Conservation (phyloP, 2,329 filamentous ascomycete genomes). For the Pyrenochaeta sp. region DNA sequence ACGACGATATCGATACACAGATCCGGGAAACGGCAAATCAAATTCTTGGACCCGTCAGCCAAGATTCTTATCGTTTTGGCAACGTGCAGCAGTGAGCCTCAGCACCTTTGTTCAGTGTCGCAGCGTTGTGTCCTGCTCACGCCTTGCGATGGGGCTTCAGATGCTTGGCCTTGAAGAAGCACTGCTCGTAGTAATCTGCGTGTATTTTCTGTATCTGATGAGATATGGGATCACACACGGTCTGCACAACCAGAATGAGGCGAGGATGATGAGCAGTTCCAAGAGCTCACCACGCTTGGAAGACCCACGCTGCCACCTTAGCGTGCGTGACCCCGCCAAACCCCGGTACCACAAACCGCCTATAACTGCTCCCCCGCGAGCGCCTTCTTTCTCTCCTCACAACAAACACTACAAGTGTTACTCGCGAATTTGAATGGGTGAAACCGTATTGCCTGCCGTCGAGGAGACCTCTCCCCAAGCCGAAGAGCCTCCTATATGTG, state of each 20-base stretch:
- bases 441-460: slow-evolving; percentile 49
- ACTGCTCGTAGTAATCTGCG: too few species aligned
- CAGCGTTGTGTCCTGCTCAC: too few species aligned
- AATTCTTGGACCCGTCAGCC: slow-evolving; percentile 42
- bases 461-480: slow-evolving; percentile 50
- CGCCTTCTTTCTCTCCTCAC: slow-evolving; percentile 26
- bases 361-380: slow-evolving; percentile 44
- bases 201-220: too few species aligned
- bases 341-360: slow-evolving; percentile 25
- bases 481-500: slow-evolving; percentile 54
- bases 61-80: slow-evolving; percentile 37
- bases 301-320: slow-evolving; percentile 41
- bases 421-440: slow-evolving; percentile 52
- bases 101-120: slow-evolving; percentile 4
- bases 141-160: too few species aligned
- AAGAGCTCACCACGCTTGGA: slow-evolving; percentile 33
- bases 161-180: too few species aligned
- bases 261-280: slow-evolving; percentile 23
- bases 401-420: slow-evolving; percentile 43
- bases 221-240: slow-evolving; percentile 5
- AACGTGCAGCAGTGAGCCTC: slow-evolving; percentile 12
- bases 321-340: slow-evolving; percentile 40
- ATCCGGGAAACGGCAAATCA: slow-evolving; percentile 32
- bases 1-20: slow-evolving; percentile 15
- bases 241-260: slow-evolving; percentile 25